Base-by-base conservation (phyloP, 306 rosid genomes). In the Cucurbita ficifolia region DNA sequence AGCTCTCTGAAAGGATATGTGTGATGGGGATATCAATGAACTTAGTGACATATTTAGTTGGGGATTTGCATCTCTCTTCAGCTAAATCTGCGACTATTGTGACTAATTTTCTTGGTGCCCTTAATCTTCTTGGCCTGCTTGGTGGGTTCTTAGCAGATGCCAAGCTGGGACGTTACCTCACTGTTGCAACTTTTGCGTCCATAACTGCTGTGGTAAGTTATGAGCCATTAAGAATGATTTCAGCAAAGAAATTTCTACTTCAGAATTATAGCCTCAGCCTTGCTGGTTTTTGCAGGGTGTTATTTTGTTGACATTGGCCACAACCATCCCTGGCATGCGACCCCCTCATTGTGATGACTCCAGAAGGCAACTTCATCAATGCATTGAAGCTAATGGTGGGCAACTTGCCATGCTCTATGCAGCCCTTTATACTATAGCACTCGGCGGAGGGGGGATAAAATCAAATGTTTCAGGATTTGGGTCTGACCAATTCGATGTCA, bases 121-220 rank as follows among this genome's bases (percentile, higher is more conserved):
- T 94, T 65, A 90, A 94, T 84, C 90, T 94, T 22, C 95, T 94
- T 78, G 97, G 96, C 65, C 94, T 94, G 39, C 83, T 94, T 75
- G 92, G 97, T 59, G 98, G 98, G 43, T 90, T 94, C 78, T 10
- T 94, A 56, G 97, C 97, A 50, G 98, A 94, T 80, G 97, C 97
- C 16, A 90, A 83, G 82, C 85, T 90, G 17, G 98, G 98, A 2
- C 81, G 97, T 77, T 90, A 82, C 80, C 60, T 81, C 0, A 89
- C 97, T 16, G 92, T 94, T 77, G 82, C 67, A 51, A 67, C 79
- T 73, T 90, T 81, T 68, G 94, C 86, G 69, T 55, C 78, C 71
- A 83, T 89, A 77, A 78, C 92, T 52, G 86, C 92, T 68, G 7
- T 87, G 78, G 97, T 94, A 82, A 81, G 90, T 70, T 36, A 24